Base-by-base conservation (phyloP, 305 asterid genomes). In the Fraxinus baroniana region DNA sequence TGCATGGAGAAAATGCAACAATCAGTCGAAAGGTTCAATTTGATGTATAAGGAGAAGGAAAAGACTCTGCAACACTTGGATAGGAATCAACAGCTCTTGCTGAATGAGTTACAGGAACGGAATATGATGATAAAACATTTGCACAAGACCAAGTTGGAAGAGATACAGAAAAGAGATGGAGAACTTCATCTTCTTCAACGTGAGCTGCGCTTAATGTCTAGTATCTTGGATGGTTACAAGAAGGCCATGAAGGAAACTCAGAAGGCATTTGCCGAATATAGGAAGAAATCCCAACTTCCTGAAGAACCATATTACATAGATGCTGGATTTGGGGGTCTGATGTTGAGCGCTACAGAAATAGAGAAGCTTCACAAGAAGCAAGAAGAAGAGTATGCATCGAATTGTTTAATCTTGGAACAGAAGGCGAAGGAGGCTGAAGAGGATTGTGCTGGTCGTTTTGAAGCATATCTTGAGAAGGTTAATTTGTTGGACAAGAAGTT, bases 271-370 rank as follows among this genome's bases (percentile, higher is more conserved):
- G 85, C 85, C 13, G 95, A 94, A 9, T 94, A 91, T 55, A 88
- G 91, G 87, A 86, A 86, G 83, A 85, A 71, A 64, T 87, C 76
- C 77, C 85, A 81, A 85, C 91, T 95, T 85, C 83, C 84, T 37
- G 99, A 95, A 81, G 97, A 92, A 70, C 85, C 94, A 3, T 85
- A 89, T 1, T 95, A 95, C 87, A 89, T 81, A 84, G 97, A 91
- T 81, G 90, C 86, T 32, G 98, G 97, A 52, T 86, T 86, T 7
- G 97, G 97, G 74, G 98, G 99, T 36, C 89, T 92, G 22, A 89
- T 94, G 92, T 71, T 95, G 91, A 89, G 92, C 57, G 81, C 80
- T 49, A 84, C 83, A 5, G 98, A 92, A 79, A 89, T 92, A 13
- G 97, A 93, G 86, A 91, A 79, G 84, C 88, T 77, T 15, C 85